Evolutionary conservation across 2,329 filamentous ascomycete genomes (phyloP).

Genomic region (Diaporthe ampelina): DNA sequence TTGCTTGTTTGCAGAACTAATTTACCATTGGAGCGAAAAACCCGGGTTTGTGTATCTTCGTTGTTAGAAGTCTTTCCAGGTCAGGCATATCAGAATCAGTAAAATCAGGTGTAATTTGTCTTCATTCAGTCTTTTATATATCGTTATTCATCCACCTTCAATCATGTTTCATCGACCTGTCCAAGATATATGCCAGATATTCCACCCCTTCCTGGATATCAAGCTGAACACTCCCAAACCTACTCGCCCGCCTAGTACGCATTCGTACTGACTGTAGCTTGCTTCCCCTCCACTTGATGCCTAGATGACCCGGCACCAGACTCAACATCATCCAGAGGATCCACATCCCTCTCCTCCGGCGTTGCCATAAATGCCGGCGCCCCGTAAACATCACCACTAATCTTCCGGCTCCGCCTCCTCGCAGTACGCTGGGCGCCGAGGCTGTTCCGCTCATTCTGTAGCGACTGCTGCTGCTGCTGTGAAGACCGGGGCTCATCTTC

Average conservation of each 20-base stretch:
- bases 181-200: background rate
- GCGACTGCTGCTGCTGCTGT: background rate
- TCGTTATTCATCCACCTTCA: slow-evolving; percentile 2
- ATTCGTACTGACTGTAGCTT: slow-evolving; percentile 15
- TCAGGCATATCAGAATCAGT: background rate
- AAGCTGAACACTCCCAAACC: background rate
- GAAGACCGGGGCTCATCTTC: background rate
- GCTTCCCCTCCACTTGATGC: slow-evolving; percentile 13
- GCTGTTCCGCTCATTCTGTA: background rate
- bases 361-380: slow-evolving; percentile 52
- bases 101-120: background rate
- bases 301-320: slow-evolving; percentile 43
- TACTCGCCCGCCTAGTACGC: slow-evolving; percentile 11
- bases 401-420: slow-evolving; percentile 41
- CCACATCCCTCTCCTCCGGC: slow-evolving; percentile 51
- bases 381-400: slow-evolving; percentile 48
- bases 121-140: background rate
- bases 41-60: no score
- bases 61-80: no score
- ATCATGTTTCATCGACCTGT: background rate
- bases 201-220: background rate
- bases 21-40: no score
- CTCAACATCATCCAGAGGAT: slow-evolving; percentile 46
- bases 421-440: background rate
- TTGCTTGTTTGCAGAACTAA: background rate